Conservation (phyloP, 257 asterid genomes). For the Sherardia arvensis region DNA sequence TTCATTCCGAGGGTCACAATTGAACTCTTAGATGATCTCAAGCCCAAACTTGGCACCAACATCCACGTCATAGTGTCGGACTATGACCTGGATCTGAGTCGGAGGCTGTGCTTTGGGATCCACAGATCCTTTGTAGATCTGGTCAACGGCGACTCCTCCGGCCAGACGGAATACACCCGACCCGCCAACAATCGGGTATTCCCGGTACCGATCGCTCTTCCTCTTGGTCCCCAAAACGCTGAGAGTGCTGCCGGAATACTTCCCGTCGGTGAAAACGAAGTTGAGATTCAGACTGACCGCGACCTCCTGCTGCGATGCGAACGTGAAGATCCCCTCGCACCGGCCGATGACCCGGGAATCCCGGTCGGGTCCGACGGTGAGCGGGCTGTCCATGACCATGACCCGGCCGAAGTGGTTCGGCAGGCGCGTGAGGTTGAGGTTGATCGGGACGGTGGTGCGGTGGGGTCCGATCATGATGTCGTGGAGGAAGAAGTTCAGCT, state of each 20-base stretch:
- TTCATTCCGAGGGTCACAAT: not conserved
- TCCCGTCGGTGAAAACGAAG: not conserved
- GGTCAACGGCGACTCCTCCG: not conserved
- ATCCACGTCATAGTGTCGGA: not conserved
- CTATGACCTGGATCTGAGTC: not conserved
- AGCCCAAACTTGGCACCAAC: not conserved
- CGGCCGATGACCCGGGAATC: not conserved
- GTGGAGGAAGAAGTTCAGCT: not conserved
- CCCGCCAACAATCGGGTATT: not conserved
- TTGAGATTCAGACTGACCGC: not conserved
- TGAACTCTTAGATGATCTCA: not conserved
- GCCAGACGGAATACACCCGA: slow-evolving; percentile 4
- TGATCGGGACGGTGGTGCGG: not conserved
- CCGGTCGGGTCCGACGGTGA: not conserved
- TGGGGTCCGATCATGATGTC: not conserved
- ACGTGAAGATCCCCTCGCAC: not conserved
- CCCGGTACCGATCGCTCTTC: not conserved
- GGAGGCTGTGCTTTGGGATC: not conserved
- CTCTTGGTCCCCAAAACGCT: not conserved
- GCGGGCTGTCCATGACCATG: slow-evolving; percentile 1
- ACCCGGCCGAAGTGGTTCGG: not conserved
- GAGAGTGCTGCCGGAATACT: slow-evolving; percentile 1
- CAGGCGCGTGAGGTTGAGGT: not conserved
- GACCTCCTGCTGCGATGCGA: not conserved
- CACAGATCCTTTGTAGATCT: not conserved